Base-by-base conservation (phyloP, 495 filamentous ascomycete genomes). In the Hypoxylon fuscum region DNA sequence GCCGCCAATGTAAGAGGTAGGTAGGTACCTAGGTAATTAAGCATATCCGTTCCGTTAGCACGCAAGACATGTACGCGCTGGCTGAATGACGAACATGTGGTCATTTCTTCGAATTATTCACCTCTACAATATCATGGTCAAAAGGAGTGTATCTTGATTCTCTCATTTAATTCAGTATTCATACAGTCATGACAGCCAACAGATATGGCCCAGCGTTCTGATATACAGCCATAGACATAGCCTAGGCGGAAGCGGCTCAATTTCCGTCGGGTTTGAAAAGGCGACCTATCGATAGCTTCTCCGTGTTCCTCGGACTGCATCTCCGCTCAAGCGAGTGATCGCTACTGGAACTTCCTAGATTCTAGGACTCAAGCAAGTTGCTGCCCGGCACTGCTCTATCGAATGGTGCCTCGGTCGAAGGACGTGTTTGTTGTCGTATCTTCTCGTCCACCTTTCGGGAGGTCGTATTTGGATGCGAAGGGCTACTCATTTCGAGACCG, bases 121-220 rank as follows among this genome's bases (percentile, higher is more conserved):
- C n/a, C n/a, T n/a, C n/a, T 8, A 38, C 35, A 38, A 15, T 1
- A 14, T 38, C 11, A 14, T 14, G 12, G 35, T 17, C 40, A 31
- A 45, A 34, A 38, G 35, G 32, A 47, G 49, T 8, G 57, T 47
- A 54, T 61, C 43, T 22, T 32, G 53, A 10, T 43, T 27, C 34
- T 49, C 7, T 49, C 22, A 5, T 32, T 53, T 21, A 14, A 18
- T 53, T 46, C n/a, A 20, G 14, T 34, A 46, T 31, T 45, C 7
- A 41, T 40, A 47, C 32, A 53, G 37, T 53, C 57, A 27, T 47
- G n/a, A 29, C 18, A 32, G 41, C 18, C 41, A n/a, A 40, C 23
- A 45, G 1, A 35, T 27, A 43, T 14, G 22, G 3, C 42, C 15
- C 18, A 53, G 14, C 17, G 11, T 31, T 27, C 42, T 22, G 35